phyloP scores from a whole-genome alignment of 805 yeast species.

The Spathaspora boniae region DNA sequence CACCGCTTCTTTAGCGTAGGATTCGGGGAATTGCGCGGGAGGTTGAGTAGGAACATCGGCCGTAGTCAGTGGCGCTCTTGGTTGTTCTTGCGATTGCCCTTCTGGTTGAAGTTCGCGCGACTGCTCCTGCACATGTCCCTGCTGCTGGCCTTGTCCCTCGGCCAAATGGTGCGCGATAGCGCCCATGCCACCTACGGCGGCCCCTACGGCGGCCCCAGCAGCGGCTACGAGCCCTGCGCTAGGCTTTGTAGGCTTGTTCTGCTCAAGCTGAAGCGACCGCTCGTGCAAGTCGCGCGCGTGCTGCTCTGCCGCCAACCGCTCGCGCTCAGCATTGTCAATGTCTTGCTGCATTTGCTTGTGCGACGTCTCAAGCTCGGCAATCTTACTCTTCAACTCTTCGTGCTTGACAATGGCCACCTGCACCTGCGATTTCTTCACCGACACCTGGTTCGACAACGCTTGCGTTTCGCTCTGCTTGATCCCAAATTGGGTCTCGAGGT shows the following conservation, averaged over 20 bases:
- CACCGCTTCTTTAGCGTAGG: slow-evolving; percentile 20
- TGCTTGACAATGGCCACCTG: slow-evolving; percentile 55
- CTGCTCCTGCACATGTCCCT: slow-evolving; percentile 4
- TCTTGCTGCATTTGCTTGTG: slow-evolving; percentile 23
- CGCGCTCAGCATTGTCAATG: slow-evolving; percentile 16
- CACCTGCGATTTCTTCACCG: slow-evolving; percentile 68
- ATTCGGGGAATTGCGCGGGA: slow-evolving; percentile 20
- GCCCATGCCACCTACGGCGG: slow-evolving; percentile 6
- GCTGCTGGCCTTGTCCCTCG: slow-evolving; percentile 1
- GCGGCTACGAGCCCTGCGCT: slow-evolving; percentile 15
- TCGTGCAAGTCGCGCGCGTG: slow-evolving; percentile 14
- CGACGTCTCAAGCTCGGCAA: slow-evolving; percentile 23
- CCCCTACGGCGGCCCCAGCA: slow-evolving; percentile 18
- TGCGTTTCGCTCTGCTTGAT: slow-evolving; percentile 50
- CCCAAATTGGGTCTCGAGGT: slow-evolving; percentile 54
- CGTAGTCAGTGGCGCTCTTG: too few species aligned
- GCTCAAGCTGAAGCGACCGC: slow-evolving; percentile 6
- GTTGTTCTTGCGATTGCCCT: slow-evolving; percentile 7
- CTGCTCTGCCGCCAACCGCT: slow-evolving; percentile 12
- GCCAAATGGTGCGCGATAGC: slow-evolving; percentile 6
- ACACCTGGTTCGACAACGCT: slow-evolving; percentile 58
- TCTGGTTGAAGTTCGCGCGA: not conserved
- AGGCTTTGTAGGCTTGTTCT: slow-evolving; percentile 13
- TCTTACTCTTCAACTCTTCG: slow-evolving; percentile 31
- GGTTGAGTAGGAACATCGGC: too few species aligned